Evolutionary conservation across 192 early-diverging fungal species (phyloP), one percentile per base, ranked within the genome.

Genomic region (Linnemannia zychae): DNA sequence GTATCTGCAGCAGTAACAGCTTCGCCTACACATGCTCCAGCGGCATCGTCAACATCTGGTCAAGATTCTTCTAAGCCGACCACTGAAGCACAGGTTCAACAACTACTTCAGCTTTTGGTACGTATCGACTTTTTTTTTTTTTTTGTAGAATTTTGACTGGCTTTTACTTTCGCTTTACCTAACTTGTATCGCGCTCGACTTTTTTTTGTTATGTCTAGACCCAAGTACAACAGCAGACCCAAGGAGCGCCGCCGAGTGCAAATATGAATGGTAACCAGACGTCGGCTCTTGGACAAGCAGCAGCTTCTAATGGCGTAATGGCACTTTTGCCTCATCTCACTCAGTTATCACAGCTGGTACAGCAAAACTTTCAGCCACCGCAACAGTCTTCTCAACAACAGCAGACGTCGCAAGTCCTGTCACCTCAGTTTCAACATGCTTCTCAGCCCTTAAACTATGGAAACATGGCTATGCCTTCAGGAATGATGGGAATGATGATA

Each of bases 31-130:
- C 37, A 20, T 15, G 66, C 47, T 34, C 20, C 66, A 6, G 7
- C 36, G 9, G 24, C 17, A 34, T 17, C 66, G 57, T 1, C 65
- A 22, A 31, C 46, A 2, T 52, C 67, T 49, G 13, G 28, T 49
- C 70, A 31, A 48, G 70, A 48, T 13, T 18, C 70, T 20, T 24
- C 70, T n/a, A 74, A 60, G 16, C 36, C 78, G 6, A 80, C 38
- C 52, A 40, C 80, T 18, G 80, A 81, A 66, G 48, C 67, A 31
- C 80, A 81, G 65, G 80, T 81, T 22, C 80, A 81, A 24, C 80
- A 81, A 36, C 66, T 81, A 6, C 74, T 81, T n/a, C 69, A 75
- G 31, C 80, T 81, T 72, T 72, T 81, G 80, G 80, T 81, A 81
- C 37, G 24, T 12, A 17, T 28, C 0, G 17, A 28, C 3, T 6